Conservation (phyloP, 1,284 basidiomycete species). For the Papiliotrema terrestris region DNA sequence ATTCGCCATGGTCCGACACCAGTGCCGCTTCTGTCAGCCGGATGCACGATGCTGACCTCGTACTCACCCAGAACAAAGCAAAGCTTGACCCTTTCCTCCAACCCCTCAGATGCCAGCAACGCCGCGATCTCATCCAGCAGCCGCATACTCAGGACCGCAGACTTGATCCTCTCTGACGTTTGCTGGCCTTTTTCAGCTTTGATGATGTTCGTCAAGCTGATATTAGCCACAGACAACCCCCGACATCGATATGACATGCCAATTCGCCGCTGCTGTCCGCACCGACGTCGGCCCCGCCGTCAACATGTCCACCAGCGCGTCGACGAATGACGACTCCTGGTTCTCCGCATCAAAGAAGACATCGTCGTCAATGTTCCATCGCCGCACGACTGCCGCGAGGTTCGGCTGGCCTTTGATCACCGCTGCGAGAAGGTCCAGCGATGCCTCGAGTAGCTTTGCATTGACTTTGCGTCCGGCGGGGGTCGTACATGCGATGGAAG, state of each 20-base stretch:
- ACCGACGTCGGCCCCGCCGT: conserved; percentile 30
- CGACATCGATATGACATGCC: conserved; percentile 12
- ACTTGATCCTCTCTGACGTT: conserved; percentile 10
- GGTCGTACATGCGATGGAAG: conserved; percentile 3
- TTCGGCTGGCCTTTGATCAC: conserved; percentile 62
- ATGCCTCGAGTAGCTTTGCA: conserved; percentile 64
- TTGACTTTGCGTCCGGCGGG: conserved; percentile 42
- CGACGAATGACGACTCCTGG: background rate
- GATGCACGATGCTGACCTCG: conserved; percentile 20
- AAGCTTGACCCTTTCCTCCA: conserved; percentile 46
- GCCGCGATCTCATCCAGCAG: conserved; percentile 30
- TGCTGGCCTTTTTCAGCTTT: conserved; percentile 30
- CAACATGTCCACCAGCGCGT: conserved; percentile 29
- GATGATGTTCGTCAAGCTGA: conserved; percentile 38
- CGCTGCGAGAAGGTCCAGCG: conserved; percentile 64
- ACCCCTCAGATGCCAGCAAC: conserved; percentile 28
- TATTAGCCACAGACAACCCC: background rate
- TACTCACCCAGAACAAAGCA: conserved; percentile 66
- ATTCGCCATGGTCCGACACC: conserved; percentile 63
- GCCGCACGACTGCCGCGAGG: conserved; percentile 20
- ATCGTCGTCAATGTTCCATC: conserved; percentile 15
- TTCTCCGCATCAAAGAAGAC: conserved; percentile 5
- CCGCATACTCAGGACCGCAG: conserved; percentile 16
- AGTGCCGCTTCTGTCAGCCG: conserved; percentile 57
- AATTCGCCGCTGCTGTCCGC: conserved; percentile 40